Evolutionary conservation across 495 filamentous ascomycete genomes (phyloP).

Genomic region (Entonaema liquescens): DNA sequence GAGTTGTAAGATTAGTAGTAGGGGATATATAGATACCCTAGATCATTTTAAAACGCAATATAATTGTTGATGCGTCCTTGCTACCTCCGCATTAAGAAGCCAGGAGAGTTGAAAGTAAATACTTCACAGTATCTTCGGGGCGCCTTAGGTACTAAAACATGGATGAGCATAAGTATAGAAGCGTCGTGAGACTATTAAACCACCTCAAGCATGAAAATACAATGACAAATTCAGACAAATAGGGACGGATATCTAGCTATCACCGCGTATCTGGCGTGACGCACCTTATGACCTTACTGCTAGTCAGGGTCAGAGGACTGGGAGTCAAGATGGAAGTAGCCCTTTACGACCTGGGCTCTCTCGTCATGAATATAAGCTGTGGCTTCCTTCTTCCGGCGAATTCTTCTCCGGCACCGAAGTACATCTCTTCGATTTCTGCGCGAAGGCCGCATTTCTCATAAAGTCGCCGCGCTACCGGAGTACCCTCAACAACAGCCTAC

Average conservation of each 20-base stretch:
- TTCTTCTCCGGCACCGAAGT: conserved; percentile 29
- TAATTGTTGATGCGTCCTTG: neutral
- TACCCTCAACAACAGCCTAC: conserved; percentile 42
- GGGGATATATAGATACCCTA: neutral
- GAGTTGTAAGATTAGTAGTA: neutral
- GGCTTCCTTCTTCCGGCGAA: conserved; percentile 30
- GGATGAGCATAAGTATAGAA: neutral
- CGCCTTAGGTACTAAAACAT: neutral
- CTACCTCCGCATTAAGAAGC: neutral
- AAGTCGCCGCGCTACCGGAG: conserved; percentile 28
- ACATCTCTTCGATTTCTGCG: conserved; percentile 36
- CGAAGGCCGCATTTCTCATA: conserved; percentile 41
- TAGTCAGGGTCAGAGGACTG: neutral
- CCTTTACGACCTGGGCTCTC: conserved; percentile 18
- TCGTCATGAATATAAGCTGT: conserved; percentile 36
- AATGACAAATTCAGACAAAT: neutral
- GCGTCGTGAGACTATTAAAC: neutral
- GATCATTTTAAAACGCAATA: neutral
- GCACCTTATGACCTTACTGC: neutral
- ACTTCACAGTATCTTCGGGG: neutral
- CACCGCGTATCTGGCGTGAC: neutral
- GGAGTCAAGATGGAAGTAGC: neutral
- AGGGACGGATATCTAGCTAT: neutral
- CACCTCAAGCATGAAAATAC: too few species aligned
- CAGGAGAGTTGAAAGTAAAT: neutral